These are phyloP conservation scores for Inga leiocalycina DNA, from an alignment of 306 rosid genomes.

Conservation along the genomic window DNA sequence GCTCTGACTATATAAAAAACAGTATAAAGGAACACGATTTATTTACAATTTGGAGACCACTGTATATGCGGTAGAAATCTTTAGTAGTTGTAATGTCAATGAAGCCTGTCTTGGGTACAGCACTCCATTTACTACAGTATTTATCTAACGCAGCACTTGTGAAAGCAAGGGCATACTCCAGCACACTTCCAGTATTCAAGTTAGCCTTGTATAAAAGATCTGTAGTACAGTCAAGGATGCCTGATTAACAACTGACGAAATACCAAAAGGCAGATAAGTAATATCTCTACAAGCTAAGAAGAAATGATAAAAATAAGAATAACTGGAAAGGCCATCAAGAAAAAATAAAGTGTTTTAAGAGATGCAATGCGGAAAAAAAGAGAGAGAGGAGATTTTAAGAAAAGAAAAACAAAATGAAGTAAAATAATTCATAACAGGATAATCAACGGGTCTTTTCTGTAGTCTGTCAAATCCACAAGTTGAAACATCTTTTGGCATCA, in stretches of 20 bases:
- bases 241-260: constrained; percentile 24
- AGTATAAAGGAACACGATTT: not conserved
- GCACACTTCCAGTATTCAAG: constrained; percentile 93
- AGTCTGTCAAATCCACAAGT: constrained; percentile 5
- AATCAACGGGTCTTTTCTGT: not conserved
- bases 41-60: constrained; percentile 96
- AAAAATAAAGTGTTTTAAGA: not conserved
- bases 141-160: constrained; percentile 97
- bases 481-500: not conserved
- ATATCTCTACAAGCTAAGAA: constrained; percentile 14
- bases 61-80: constrained; percentile 95
- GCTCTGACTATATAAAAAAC: not conserved
- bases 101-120: constrained; percentile 94
- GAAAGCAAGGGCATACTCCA: constrained; percentile 95
- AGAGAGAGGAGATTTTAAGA: not conserved
- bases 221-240: constrained; percentile 42
- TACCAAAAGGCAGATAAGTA: constrained; percentile 4
- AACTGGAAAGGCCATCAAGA: not conserved
- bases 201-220: constrained; percentile 95
- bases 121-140: constrained; percentile 94
- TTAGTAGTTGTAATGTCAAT: constrained; percentile 92
- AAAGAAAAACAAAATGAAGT: not conserved
- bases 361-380: not conserved
- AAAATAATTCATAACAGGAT: not conserved
- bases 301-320: constrained; percentile 8